Percentiles rank a stretch among this genome's conserved stretches.
Conservation (phyloP, 2,329 filamentous ascomycete species). For the Microdochium bolleyi region DNA sequence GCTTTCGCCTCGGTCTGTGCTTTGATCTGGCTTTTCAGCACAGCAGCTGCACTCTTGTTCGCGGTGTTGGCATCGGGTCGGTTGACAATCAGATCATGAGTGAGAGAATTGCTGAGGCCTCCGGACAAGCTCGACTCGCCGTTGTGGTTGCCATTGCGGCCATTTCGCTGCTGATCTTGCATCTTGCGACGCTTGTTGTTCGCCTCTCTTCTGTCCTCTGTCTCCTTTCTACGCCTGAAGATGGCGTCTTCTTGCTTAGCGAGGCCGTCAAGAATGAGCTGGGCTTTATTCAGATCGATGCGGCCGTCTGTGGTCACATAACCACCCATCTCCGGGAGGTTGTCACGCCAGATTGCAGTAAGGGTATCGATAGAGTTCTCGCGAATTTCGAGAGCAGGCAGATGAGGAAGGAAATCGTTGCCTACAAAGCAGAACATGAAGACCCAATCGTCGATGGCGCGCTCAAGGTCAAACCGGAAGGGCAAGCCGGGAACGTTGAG, state of each 20-base stretch:
- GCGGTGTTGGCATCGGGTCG: constrained; percentile 67
- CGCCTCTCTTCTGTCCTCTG: constrained; percentile 75
- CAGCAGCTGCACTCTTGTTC: constrained; percentile 91
- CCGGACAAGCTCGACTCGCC: constrained; percentile 32
- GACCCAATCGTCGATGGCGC: constrained; percentile 94
- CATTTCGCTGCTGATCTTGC: constrained; percentile 45
- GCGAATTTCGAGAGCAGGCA: constrained; percentile 94
- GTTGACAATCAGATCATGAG: constrained; percentile 84
- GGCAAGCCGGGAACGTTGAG: constrained; percentile 74
- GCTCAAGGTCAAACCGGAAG: constrained; percentile 88
- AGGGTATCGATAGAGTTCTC: constrained; percentile 96
- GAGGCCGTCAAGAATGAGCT: constrained; percentile 79
- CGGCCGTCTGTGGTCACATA: constrained; percentile 94
- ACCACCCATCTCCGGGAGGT: constrained; percentile 82
- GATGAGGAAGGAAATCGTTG: constrained; percentile 95
- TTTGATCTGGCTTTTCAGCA: constrained; percentile 74
- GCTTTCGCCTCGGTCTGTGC: constrained; percentile 14
- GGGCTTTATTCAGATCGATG: constrained; percentile 79
- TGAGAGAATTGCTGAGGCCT: constrained; percentile 51
- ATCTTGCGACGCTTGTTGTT: constrained; percentile 71
- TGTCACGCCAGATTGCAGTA: constrained; percentile 95
- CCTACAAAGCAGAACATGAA: constrained; percentile 99
- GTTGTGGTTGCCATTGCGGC: constrained; percentile 22
- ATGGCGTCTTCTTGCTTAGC: constrained; percentile 92
- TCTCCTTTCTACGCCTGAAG: constrained; percentile 79